phyloP scores from a whole-genome alignment of 192 early-diverging fungal genomes.

The Backusella tarrabulga region DNA sequence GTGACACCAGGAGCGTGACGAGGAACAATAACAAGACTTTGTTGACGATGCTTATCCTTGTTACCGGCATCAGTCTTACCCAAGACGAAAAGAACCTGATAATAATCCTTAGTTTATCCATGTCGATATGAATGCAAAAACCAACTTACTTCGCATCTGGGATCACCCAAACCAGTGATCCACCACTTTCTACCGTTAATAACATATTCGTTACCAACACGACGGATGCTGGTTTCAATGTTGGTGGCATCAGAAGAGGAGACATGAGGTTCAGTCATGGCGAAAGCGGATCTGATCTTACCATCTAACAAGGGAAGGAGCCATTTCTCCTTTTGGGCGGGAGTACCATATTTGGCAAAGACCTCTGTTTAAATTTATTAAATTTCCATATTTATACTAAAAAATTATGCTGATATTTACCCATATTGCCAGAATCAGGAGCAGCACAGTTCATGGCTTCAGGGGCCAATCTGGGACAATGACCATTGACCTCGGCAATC shows the following conservation, averaged over 20 bases:
- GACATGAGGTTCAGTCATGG: conserved; percentile 96
- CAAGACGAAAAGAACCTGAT: conserved; percentile 45
- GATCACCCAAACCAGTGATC: conserved; percentile 97
- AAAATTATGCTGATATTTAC: background rate
- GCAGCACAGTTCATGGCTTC: conserved; percentile 93
- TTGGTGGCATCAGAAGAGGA: conserved; percentile 98
- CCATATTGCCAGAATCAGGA: conserved; percentile 98
- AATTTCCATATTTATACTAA: background rate
- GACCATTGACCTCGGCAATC: conserved; percentile 89
- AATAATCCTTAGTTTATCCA: background rate
- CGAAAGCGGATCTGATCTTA: conserved; percentile 94
- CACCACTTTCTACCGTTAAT: conserved; percentile 95
- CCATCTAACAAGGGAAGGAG: conserved; percentile 84
- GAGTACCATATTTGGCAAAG: conserved; percentile 90
- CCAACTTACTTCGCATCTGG: conserved; percentile 87
- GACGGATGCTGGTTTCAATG: conserved; percentile 81
- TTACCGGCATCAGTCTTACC: conserved; percentile 78
- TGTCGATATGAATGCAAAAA: conserved; percentile 29
- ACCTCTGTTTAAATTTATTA: conserved; percentile 58
- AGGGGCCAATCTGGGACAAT: conserved; percentile 75
- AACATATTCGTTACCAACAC: conserved; percentile 61
- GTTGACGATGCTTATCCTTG: conserved; percentile 77
- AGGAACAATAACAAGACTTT: conserved; percentile 88
- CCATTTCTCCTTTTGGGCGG: conserved; percentile 79
- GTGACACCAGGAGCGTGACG: conserved; percentile 78